These are phyloP conservation scores for Schizophyllum commune DNA, from an alignment of 1,284 basidiomycete species.

Conservation along the genomic window DNA sequence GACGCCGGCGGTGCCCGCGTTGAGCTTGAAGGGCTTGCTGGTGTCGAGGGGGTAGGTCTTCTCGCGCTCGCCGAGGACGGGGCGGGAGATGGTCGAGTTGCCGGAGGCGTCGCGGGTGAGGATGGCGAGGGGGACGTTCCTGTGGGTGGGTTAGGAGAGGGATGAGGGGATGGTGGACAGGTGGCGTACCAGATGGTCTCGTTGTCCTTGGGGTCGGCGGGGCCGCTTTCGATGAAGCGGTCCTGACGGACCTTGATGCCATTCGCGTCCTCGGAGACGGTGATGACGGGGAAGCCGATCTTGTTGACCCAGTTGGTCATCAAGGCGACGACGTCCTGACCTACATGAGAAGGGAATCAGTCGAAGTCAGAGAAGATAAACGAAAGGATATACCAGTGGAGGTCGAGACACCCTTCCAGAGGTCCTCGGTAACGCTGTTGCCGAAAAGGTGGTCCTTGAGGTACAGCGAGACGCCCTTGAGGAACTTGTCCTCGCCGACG, in stretches of 20 bases:
- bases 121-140: conserved; percentile 78
- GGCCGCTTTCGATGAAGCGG: conserved; percentile 86
- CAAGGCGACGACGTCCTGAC: conserved; percentile 69
- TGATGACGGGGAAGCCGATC: conserved; percentile 86
- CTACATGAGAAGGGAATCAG: conserved; percentile 21
- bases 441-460: conserved; percentile 77
- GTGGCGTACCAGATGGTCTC: conserved; percentile 74
- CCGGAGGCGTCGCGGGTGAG: conserved; percentile 57
- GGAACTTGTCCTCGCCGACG: conserved; percentile 85
- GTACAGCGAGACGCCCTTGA: conserved; percentile 86
- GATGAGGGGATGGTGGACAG: neutral
- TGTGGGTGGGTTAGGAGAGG: conserved; percentile 18
- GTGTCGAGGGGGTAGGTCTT: conserved; percentile 63
- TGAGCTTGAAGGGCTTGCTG: conserved; percentile 77
- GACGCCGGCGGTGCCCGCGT: conserved; percentile 84
- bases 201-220: conserved; percentile 76
- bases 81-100: conserved; percentile 54
- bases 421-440: conserved; percentile 81
- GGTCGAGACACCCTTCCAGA: conserved; percentile 85
- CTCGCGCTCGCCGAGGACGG: conserved; percentile 68
- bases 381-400: conserved; percentile 40
- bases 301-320: conserved; percentile 94
- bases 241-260: conserved; percentile 82
- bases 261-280: conserved; percentile 70
- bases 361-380: neutral